These are phyloP conservation scores for Schoenoplectus tabernaemontani DNA, from an alignment of 202 grass and related monocot species.

Conservation along the genomic window DNA sequence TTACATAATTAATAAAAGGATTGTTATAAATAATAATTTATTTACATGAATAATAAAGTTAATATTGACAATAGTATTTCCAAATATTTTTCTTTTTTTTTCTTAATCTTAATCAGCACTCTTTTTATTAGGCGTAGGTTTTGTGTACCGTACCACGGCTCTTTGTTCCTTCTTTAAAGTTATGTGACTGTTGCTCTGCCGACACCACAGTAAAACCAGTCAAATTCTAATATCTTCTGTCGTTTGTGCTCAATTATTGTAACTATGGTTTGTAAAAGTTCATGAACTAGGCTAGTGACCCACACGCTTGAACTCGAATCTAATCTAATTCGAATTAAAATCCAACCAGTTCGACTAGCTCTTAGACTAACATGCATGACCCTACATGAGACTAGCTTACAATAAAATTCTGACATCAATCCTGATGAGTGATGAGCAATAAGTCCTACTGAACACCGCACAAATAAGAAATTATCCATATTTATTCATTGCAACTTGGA, in stretches of 20 bases:
- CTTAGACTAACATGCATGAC: not conserved
- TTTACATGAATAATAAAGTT: too few relatives aligned
- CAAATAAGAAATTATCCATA: not conserved
- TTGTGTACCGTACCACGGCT: slow-evolving; percentile 3
- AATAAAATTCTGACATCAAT: not conserved
- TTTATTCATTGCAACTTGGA: not conserved
- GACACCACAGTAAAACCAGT: not conserved
- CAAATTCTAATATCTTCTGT: not conserved
- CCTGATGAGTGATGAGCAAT: not conserved
- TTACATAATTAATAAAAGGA: too few relatives aligned
- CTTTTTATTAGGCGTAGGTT: too few relatives aligned
- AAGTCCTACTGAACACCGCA: not conserved
- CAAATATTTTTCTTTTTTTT: too few relatives aligned
- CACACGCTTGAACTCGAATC: not conserved
- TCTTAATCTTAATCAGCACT: too few relatives aligned
- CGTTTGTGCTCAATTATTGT: not conserved
- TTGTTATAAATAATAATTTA: too few relatives aligned
- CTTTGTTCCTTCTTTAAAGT: not conserved
- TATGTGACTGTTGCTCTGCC: not conserved
- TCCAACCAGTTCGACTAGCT: not conserved
- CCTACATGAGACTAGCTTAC: not conserved
- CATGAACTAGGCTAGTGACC: not conserved
- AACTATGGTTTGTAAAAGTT: not conserved
- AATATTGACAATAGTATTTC: too few relatives aligned
- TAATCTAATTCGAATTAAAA: not conserved